Base-by-base conservation (phyloP, 2,329 filamentous ascomycete genomes). In the Ophiognomonia clavigignenti-juglandacearum region DNA sequence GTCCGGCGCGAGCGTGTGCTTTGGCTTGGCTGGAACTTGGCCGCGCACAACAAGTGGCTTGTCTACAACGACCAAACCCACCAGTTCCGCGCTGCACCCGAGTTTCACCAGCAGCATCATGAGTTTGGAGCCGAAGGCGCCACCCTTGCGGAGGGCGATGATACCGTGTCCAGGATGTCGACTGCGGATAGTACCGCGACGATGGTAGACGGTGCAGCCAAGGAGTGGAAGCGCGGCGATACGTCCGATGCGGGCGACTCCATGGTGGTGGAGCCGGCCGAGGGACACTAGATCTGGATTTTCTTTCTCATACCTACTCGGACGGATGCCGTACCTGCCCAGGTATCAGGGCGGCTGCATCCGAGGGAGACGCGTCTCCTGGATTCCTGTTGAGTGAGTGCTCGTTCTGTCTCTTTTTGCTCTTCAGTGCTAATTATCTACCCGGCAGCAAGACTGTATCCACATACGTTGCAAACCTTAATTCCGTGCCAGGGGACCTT, bases 1-100 rank as follows among this genome's bases (percentile, higher is more conserved):
- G 67, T 76, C n/a, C 69, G 83, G 6, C 74, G 72, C 27, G 77
- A 80, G 43, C 69, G 83, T 0, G 74, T 83, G 0, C 58, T 86
- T 0, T 83, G 77, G 67, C 61, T 85, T 0, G 80, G 73, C 0
- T 67, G 71, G 38, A 67, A 62, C 6, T 68, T 84, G 4, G 70
- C 75, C 0, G 54, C 56, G 2, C 45, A 55, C 0, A 62, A 63
- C 1, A 67, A 65, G 20, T 78, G 73, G 68, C 57, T 82, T 0
- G 53, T 55, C 1, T 81, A 77, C 56, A 63, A 78, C 41, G 48
- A 58, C 0, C 35, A 48, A 0, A 37, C 51, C 0, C 63, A 66
- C 5, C 54, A 52, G 1, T 82, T 81, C 44, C 57, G 61, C 0
- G 69, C 73, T 0, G 50, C 58, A 0, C 39, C 59, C 0, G 55